Evolutionary conservation across 2,329 filamentous ascomycete genomes (phyloP).

Genomic region (Pseudopithomyces maydicus): DNA sequence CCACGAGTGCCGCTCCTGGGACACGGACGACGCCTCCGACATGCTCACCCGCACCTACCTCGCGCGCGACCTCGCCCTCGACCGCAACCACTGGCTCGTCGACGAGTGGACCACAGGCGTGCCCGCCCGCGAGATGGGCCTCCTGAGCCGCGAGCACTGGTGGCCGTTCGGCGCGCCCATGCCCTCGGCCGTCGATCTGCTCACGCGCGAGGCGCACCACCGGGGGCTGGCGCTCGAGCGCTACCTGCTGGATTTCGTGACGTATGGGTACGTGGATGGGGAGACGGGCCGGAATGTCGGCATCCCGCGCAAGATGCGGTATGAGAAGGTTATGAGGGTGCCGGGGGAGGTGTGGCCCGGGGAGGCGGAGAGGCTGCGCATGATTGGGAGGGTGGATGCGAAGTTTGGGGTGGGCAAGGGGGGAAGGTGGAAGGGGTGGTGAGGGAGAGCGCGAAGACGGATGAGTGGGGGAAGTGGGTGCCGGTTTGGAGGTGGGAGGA

Average conservation of each 20-base stretch:
- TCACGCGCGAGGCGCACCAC: constrained; percentile 58
- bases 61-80: constrained; percentile 23
- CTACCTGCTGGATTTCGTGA: constrained; percentile 62
- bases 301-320: constrained; percentile 54
- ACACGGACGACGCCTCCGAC: constrained; percentile 25
- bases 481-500: not conserved
- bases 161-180: constrained; percentile 64
- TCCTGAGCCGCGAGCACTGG: constrained; percentile 49
- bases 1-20: constrained; percentile 12
- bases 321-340: constrained; percentile 50
- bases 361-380: constrained; percentile 5
- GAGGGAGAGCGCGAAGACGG: not conserved
- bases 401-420: not conserved
- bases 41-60: constrained; percentile 27
- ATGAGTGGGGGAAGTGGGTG: no score
- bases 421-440: not conserved
- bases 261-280: constrained; percentile 65
- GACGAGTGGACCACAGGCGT: constrained; percentile 30
- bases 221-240: constrained; percentile 61
- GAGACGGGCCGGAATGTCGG: constrained; percentile 57
- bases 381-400: constrained; percentile 8
- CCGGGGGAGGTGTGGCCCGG: constrained; percentile 12
- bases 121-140: constrained; percentile 39
- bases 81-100: constrained; percentile 24
- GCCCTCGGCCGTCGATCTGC: constrained; percentile 29